Base-by-base conservation (phyloP, 495 filamentous ascomycete species). In the Hypomontagnella monticulosa region DNA sequence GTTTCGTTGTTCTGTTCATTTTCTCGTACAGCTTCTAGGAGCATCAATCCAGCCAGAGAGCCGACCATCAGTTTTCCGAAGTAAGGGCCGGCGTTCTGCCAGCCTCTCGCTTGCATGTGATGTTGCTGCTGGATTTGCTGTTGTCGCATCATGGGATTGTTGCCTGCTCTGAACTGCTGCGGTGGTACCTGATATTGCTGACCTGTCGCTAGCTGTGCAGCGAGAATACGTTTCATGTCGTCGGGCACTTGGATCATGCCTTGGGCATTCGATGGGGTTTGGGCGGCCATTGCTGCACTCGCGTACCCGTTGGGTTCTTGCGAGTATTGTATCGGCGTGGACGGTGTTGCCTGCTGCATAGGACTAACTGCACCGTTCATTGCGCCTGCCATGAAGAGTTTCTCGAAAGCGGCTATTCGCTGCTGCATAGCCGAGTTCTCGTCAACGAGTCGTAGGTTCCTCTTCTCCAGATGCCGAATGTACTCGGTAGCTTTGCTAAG, bases 401-500 rank as follows among this genome's bases (percentile, higher is more conserved):
- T 89, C 72, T 93, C 90, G 49, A 90, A 91, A 0, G 85, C 86
- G 42, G 81, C 78, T 49, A 93, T 78, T 32, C 84, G 88, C 20
- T 84, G 85, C 72, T 93, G 91, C 74, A 96, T 81, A 14, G 81
- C 83, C 11, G 79, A 83, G 61, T 97, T 93, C 64, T 97, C 93
- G 18, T 96, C 91, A 44, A 89, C 77, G 15, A 97, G 80, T 1
- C 89, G 84, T 63, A 88, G 89, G 69, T 96, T 95, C 3, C 92
- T 87, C 73, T 93, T 93, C 75, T 99, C 95, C 8, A 99, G 76
- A 78, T 97, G 92, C 18, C 88, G 83, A 67, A 99, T 99, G 67
- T 99, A 97, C 70, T 97, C 94, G 12, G 93, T 97, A 9, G 94
- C 94, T 75, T 97, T 97, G 32, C 91, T 90, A 15, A 99, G 78